phyloP scores from a whole-genome alignment of 106 monocot genomes.

The Dendrobium huoshanense region DNA sequence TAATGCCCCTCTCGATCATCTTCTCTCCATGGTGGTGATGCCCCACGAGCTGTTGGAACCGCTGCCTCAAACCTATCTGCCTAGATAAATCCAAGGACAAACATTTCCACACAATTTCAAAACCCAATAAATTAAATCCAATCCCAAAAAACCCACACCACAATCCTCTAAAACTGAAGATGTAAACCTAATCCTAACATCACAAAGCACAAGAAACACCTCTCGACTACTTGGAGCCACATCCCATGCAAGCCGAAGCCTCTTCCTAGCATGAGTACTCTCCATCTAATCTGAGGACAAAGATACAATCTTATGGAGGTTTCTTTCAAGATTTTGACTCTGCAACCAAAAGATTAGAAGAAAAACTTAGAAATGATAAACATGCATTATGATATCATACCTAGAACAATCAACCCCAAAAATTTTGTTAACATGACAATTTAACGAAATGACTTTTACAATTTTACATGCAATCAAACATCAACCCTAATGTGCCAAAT shows the following conservation, averaged over 20 bases:
- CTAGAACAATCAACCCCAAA: not conserved
- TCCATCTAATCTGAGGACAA: constrained; percentile 25
- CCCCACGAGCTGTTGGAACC: constrained; percentile 21
- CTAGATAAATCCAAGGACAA: constrained; percentile 30
- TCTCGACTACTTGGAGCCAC: constrained; percentile 19
- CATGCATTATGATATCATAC: not conserved
- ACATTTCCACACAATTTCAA: constrained; percentile 6
- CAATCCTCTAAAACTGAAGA: not conserved
- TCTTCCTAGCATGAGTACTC: constrained; percentile 41
- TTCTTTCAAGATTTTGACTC: not conserved
- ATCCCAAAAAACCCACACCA: constrained; percentile 13
- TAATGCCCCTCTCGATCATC: constrained; percentile 87
- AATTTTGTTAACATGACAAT: not conserved
- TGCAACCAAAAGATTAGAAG: constrained; percentile 6
- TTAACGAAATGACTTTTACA: not conserved
- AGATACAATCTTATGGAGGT: not conserved
- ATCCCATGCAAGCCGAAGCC: constrained; percentile 53
- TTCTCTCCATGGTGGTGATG: constrained; percentile 73
- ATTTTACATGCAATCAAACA: not conserved
- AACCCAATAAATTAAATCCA: constrained; percentile 12
- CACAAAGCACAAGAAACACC: constrained; percentile 8
- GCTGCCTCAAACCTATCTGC: constrained; percentile 20
- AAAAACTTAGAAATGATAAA: not conserved
- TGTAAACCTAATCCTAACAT: constrained; percentile 18
- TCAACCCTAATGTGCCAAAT: not conserved